A percentile compares a stretch with the other conserved stretches of the same genome.
Conservation (phyloP, 176 grass and related monocot genomes). For the Rhynchospora tenuis region DNA sequence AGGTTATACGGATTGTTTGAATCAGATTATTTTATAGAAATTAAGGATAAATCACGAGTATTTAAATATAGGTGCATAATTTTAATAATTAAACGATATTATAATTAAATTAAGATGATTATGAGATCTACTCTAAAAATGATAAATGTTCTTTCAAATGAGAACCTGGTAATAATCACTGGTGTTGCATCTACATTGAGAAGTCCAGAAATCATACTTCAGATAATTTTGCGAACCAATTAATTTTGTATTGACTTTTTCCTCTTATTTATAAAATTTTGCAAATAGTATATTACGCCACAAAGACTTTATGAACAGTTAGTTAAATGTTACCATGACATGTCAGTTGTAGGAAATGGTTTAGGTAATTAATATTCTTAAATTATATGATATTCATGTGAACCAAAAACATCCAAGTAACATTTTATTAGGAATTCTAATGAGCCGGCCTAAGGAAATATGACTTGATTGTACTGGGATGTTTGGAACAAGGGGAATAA, state of each 20-base stretch:
- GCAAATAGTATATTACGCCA: too few species aligned
- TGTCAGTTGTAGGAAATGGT: too few species aligned
- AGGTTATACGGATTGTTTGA: neutral
- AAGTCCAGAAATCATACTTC: neutral
- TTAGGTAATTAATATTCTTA: too few species aligned
- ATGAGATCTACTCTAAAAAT: neutral
- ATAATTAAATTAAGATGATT: neutral
- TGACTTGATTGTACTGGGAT: neutral
- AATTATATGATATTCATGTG: too few species aligned
- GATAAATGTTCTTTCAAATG: neutral
- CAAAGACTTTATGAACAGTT: too few species aligned
- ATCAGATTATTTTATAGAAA: neutral
- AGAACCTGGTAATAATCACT: neutral
- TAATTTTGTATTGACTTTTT: too few species aligned
- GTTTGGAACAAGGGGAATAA: too few species aligned
- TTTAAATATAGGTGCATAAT: neutral
- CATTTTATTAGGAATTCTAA: too few species aligned
- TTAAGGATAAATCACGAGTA: neutral
- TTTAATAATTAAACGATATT: neutral
- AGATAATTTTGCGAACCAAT: too few species aligned
- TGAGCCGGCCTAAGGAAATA: neutral
- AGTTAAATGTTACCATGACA: too few species aligned
- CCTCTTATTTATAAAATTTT: too few species aligned
- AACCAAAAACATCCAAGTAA: too few species aligned
- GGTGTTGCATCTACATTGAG: neutral